Base-by-base conservation (phyloP, 139 green algal species). In the Astrephomene gubernaculifera region DNA sequence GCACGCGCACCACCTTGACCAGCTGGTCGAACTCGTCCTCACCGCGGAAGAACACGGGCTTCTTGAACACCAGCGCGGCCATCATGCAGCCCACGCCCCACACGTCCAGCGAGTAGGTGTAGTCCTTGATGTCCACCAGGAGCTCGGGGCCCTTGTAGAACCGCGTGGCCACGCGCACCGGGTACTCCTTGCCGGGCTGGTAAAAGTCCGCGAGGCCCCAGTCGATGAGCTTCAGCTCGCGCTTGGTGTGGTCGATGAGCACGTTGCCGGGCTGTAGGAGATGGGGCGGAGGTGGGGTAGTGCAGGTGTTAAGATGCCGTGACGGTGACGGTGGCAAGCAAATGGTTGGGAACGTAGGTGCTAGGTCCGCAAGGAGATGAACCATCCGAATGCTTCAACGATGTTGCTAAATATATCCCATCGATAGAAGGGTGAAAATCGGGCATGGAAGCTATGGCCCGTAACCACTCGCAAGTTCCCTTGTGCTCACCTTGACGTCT, bases 141-240 rank as follows among this genome's bases (percentile, higher is more conserved):
- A 99, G 96, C 93, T 99, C 98, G 0, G 98, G 97, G 7, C 97
- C 97, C 92, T 99, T 99, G 92, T 98, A 99, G 92, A 99, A 99
- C 1, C 97, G 85, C 27, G 91, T 94, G 71, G 91, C 89, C 67
- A 91, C 85, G 2, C 87, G 87, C 45, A 93, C 87, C 22, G 86
- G 86, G 91, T 98, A 99, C 78, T 94, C 89, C 65, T 95, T 96
- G 69, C 94, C 94, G 17, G 98, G 97, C 81, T 99, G 96, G 91
- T 99, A 99, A 81, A 99, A 99, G 89, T 99, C 98, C 54, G 98
- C 98, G 10, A 99, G 91, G 38, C 98, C 98, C 98, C 98, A 99
- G 91, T 99, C 98, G 76, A 99, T 99, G 61, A 99, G 93, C 64
- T 95, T 90, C 76, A 99, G 91, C 91, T 98, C 84, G 27, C 92